Evolutionary conservation across 352 stramenopile species (phyloP).

Genomic region (Globisporangium takayamanum): DNA sequence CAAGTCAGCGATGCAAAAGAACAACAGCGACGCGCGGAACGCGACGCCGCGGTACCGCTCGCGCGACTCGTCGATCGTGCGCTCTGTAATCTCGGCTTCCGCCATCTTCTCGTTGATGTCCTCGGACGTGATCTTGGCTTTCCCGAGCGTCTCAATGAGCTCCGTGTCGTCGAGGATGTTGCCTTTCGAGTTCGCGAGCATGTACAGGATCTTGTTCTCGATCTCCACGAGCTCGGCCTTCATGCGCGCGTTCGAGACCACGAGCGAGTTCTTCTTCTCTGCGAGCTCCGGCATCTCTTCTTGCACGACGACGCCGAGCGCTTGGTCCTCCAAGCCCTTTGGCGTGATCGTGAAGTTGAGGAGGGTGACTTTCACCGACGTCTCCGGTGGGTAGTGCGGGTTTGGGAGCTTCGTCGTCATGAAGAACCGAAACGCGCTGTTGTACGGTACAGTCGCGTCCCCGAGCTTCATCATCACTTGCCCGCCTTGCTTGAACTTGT

Average conservation of each 20-base stretch:
- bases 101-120: conserved; percentile 92
- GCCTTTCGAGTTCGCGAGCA: conserved; percentile 90
- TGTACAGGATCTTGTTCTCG: conserved; percentile 92
- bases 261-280: conserved; percentile 92
- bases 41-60: conserved; percentile 88
- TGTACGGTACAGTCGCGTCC: conserved; percentile 89
- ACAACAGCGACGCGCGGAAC: conserved; percentile 86
- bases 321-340: conserved; percentile 88
- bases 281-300: conserved; percentile 92
- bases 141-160: conserved; percentile 89
- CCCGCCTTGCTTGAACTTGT: conserved; percentile 90
- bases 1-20: conserved; percentile 91
- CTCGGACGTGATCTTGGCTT: conserved; percentile 88
- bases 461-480: conserved; percentile 93
- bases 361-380: conserved; percentile 90
- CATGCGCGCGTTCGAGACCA: conserved; percentile 89
- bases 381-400: conserved; percentile 90
- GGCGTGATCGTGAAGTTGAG: conserved; percentile 93
- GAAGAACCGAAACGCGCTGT: conserved; percentile 87
- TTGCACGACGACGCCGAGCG: conserved; percentile 88
- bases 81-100: conserved; percentile 89
- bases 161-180: conserved; percentile 93
- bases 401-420: conserved; percentile 93
- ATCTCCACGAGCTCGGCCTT: conserved; percentile 91
- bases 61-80: conserved; percentile 86